Evolutionary conservation across 305 asterid species (phyloP).

Genomic region (Coffea humblotiana): DNA sequence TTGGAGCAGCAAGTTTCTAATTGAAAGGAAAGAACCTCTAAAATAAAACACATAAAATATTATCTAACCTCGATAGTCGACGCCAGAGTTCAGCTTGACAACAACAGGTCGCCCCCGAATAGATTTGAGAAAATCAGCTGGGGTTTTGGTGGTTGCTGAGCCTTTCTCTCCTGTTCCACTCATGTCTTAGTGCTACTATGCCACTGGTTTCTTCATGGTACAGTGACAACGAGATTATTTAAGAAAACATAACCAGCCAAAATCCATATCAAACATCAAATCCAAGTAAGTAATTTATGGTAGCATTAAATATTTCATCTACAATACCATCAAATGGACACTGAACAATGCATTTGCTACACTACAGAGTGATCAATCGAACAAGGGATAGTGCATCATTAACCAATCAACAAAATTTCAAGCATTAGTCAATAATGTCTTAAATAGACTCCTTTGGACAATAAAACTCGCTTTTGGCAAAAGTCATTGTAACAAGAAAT

Average conservation of each 20-base stretch:
- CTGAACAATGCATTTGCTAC: no score
- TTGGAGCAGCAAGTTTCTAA: neutral
- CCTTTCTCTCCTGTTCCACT: slow-evolving; percentile 65
- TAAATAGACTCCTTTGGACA: no score
- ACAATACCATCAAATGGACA: no score
- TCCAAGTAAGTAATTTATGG: neutral
- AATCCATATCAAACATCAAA: neutral
- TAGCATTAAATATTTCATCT: no score
- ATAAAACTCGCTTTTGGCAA: no score
- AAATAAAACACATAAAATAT: neutral
- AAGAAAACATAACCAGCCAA: neutral
- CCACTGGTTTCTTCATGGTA: slow-evolving; percentile 6
- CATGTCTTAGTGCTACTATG: slow-evolving; percentile 32
- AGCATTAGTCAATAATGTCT: no score
- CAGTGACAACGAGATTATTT: neutral
- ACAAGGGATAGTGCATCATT: no score
- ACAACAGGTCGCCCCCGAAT: slow-evolving; percentile 97
- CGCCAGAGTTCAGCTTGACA: slow-evolving; percentile 91
- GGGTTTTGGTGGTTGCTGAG: slow-evolving; percentile 70
- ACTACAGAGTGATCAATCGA: no score
- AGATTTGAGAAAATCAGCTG: slow-evolving; percentile 92
- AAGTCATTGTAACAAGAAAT: no score
- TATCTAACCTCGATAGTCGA: slow-evolving; percentile 77
- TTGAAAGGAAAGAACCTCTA: neutral
- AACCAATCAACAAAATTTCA: no score